Evolutionary conservation across 2,329 filamentous ascomycete genomes (phyloP), one percentile per base, ranked within the genome.

Genomic region (Colletotrichum noveboracense): DNA sequence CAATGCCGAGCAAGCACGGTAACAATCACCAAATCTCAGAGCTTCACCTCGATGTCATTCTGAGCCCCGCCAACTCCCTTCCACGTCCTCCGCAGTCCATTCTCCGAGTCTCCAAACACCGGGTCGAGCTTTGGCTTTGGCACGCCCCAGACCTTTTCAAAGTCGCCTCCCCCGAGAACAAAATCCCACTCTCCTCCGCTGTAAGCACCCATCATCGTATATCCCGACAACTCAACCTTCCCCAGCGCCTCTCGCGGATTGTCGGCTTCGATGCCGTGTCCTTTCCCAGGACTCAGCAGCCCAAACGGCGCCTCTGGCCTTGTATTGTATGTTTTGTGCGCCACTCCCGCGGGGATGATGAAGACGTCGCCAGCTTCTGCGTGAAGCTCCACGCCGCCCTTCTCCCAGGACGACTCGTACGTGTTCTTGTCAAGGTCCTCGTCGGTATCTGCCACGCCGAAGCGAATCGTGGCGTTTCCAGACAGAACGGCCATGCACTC

Each of bases 401-500:
- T 79, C 76, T 92, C 89, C 30, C 82, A 83, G 0, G 77, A 82
- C 0, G 77, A 67, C 18, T 85, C 87, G 66, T 85, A 80, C 0
- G 86, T 88, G 64, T 82, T 86, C 7, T 81, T 81, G 3, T 87
- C 82, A 0, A 84, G 75, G 38, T 88, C 85, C 0, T 82, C 78
- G 2, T 78, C 80, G 0, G 86, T 86, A 74, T 91, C 90, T 0
- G 87, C 89, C 6, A 88, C 89, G 5, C 90, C 90, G 73, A 91
- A 90, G 4, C 89, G 86, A 67, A 92, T 90, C 0, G 83, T 88
- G 0, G 89, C 90, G 0, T 82, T 83, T 3, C 90, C 90, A 0
- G 88, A 88, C 0, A 91, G 83, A 0, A 92, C 89, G 24, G 84
- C 87, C 88, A 92, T 91, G 80, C 87, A 88, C 82, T 93, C 91